Base-by-base conservation (phyloP, 2,329 filamentous ascomycete genomes). In the Fusarium sp. region DNA sequence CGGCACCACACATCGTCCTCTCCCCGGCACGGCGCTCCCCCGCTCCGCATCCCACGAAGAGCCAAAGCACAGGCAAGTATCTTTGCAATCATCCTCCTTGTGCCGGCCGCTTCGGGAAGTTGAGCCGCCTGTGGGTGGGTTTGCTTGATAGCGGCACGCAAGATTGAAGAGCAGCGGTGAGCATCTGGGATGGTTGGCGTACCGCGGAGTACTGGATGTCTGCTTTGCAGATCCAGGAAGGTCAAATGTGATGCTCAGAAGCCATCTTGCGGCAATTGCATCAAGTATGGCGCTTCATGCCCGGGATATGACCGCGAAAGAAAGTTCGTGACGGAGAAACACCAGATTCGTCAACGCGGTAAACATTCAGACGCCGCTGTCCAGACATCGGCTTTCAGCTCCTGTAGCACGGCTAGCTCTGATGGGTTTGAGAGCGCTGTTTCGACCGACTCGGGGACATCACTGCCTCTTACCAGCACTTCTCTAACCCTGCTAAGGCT, bases 221-320 rank as follows among this genome's bases (percentile, higher is more conserved):
- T 73, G 50, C 70, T 79, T 35, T 79, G 78, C 68, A 73, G 76
- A 55, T 76, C 74, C 67, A 73, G 78, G 51, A 75, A 75, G 43
- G 74, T 79, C 55, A 77, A 80, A 72, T 83, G 81, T 59, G 81
- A 83, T 65, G 75, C 81, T 67, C 70, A 61, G 22, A 75, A 73
- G 10, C 81, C 80, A 10, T 71, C 68, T 49, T 79, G 78, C 51
- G 70, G 67, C 24, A 80, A 79, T 48, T 80, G 78, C 65, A 56
- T 68, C 49, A 76, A 71, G 47, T 79, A 79, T 54, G 75, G 76
- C 32, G 73, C 68, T 22, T 67, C 69, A 7, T 80, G 76, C 51
- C 75, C 77, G 6, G 78, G 77, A n/a, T 80, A 78, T 57, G 73
- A 77, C 41, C 71, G 73, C 29, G 58, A 59, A 35, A 65, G 74